A percentile compares a stretch with the other conserved stretches of the same genome.
phyloP scores from a whole-genome alignment of 2,329 filamentous ascomycete genomes.

The Cytospora chrysosperma region DNA sequence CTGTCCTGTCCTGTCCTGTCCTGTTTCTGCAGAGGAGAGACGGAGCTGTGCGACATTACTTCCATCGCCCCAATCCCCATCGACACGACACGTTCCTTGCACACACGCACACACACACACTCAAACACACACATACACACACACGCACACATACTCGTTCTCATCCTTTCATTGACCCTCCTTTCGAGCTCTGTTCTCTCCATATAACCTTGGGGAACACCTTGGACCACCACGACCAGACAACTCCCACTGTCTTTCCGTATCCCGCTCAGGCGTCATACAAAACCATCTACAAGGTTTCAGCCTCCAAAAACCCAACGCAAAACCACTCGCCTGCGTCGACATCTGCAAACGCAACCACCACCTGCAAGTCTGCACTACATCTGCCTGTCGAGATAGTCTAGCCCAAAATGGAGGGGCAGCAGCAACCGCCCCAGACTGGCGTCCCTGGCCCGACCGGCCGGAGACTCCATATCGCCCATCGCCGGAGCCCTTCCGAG shows the following conservation, averaged over 20 bases:
- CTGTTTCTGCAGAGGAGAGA: constrained; percentile 2
- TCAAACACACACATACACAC: neutral
- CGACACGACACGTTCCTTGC: constrained; percentile 24
- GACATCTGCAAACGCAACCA: constrained; percentile 43
- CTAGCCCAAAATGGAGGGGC: constrained; percentile 57
- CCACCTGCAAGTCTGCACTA: constrained; percentile 41
- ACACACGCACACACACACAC: neutral
- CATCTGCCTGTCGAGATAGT: constrained; percentile 9
- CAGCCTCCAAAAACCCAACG: neutral
- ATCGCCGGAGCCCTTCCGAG: constrained; percentile 95
- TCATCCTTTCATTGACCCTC: constrained; percentile 26
- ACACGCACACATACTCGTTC: constrained; percentile 14
- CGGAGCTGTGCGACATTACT: constrained; percentile 8
- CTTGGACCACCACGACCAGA: constrained; percentile 11
- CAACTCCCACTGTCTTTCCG: constrained; percentile 23
- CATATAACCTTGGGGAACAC: constrained; percentile 3
- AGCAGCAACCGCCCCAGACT: constrained; percentile 53
- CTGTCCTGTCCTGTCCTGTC: constrained; percentile 10
- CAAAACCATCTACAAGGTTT: constrained; percentile 8
- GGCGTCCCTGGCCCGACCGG: constrained; percentile 73
- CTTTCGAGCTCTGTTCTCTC: constrained; percentile 25
- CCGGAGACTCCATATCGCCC: constrained; percentile 93
- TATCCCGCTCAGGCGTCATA: constrained; percentile 13
- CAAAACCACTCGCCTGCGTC: constrained; percentile 21
- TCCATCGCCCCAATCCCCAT: constrained; percentile 1